A percentile compares a stretch with the other conserved stretches of the same genome.
These are phyloP conservation scores for Zymoseptoria tritici DNA, from an alignment of 2,329 filamentous ascomycete genomes.

Conservation along the genomic window DNA sequence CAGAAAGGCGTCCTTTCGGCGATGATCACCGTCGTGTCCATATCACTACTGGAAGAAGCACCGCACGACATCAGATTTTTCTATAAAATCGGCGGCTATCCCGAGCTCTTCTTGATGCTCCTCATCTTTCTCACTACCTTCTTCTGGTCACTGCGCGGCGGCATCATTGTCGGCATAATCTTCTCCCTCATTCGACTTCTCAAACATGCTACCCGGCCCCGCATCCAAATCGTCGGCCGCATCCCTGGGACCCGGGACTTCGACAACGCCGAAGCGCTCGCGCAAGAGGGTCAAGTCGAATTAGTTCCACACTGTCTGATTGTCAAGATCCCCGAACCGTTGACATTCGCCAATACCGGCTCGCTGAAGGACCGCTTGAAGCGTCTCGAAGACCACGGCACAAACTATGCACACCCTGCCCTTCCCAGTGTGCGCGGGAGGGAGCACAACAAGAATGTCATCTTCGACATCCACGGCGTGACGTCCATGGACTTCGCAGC, in stretches of 20 bases:
- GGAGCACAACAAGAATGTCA: slow-evolving; percentile 84
- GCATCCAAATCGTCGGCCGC: slow-evolving; percentile 92
- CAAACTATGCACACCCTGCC: slow-evolving; percentile 73
- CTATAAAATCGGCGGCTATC: slow-evolving; percentile 73
- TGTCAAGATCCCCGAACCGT: slow-evolving; percentile 92
- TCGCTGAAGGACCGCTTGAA: slow-evolving; percentile 77
- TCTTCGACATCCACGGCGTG: slow-evolving; percentile 97
- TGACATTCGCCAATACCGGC: slow-evolving; percentile 92
- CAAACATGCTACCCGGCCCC: slow-evolving; percentile 79
- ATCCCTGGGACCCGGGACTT: slow-evolving; percentile 72
- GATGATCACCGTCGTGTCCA: slow-evolving; percentile 93
- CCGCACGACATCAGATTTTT: slow-evolving; percentile 92
- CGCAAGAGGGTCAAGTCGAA: slow-evolving; percentile 49
- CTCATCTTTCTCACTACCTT: slow-evolving; percentile 88
- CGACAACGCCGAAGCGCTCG: slow-evolving; percentile 65
- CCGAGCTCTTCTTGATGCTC: slow-evolving; percentile 77
- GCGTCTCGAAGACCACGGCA: slow-evolving; percentile 85
- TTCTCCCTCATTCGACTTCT: slow-evolving; percentile 85
- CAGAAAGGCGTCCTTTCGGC: slow-evolving; percentile 88
- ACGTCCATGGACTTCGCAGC: slow-evolving; percentile 90
- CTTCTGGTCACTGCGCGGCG: slow-evolving; percentile 87
- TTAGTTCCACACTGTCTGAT: slow-evolving; percentile 89
- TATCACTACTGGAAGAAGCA: slow-evolving; percentile 88
- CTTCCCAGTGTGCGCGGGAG: slow-evolving; percentile 68
- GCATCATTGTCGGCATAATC: slow-evolving; percentile 89